Evolutionary conservation across 2,329 filamentous ascomycete genomes (phyloP).

Genomic region (Bipolaris victoriae): DNA sequence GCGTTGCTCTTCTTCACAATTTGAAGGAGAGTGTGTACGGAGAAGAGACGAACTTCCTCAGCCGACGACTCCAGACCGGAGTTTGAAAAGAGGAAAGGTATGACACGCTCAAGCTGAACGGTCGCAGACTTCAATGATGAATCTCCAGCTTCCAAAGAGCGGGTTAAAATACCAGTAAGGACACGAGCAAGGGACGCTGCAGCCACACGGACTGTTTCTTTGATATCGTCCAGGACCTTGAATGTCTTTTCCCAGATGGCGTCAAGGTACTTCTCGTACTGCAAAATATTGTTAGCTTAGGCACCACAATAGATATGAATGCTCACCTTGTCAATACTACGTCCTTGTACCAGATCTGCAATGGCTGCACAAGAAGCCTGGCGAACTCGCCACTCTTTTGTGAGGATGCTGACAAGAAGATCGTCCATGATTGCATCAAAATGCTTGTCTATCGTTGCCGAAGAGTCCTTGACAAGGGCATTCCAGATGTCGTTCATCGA

Average conservation of each 20-base stretch:
- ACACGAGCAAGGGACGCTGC: conserved; percentile 83
- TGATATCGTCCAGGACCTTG: conserved; percentile 95
- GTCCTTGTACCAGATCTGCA: conserved; percentile 83
- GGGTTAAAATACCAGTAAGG: conserved; percentile 82
- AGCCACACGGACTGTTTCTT: conserved; percentile 81
- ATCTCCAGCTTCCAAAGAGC: conserved; percentile 81
- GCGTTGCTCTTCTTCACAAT: conserved; percentile 86
- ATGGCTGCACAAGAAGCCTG: conserved; percentile 92
- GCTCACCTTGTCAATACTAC: conserved; percentile 59
- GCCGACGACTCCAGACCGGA: conserved; percentile 89
- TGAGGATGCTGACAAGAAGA: conserved; percentile 81
- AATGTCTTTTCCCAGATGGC: conserved; percentile 86
- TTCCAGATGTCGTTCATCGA: conserved; percentile 99
- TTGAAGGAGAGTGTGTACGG: conserved; percentile 79
- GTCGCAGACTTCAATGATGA: conserved; percentile 69
- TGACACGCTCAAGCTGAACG: conserved; percentile 81
- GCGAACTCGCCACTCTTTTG: conserved; percentile 90
- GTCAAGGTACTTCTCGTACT: conserved; percentile 83
- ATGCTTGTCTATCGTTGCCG: conserved; percentile 74
- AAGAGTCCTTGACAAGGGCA: conserved; percentile 87
- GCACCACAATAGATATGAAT: neutral
- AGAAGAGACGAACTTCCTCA: conserved; percentile 84
- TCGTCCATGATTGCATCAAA: conserved; percentile 92
- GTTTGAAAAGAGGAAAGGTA: conserved; percentile 88
- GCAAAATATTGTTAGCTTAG: conserved; percentile 11